Percentiles rank a stretch among this genome's conserved stretches.
Conservation (phyloP, 208 protist genomes). For the Trypanosoma avium region DNA sequence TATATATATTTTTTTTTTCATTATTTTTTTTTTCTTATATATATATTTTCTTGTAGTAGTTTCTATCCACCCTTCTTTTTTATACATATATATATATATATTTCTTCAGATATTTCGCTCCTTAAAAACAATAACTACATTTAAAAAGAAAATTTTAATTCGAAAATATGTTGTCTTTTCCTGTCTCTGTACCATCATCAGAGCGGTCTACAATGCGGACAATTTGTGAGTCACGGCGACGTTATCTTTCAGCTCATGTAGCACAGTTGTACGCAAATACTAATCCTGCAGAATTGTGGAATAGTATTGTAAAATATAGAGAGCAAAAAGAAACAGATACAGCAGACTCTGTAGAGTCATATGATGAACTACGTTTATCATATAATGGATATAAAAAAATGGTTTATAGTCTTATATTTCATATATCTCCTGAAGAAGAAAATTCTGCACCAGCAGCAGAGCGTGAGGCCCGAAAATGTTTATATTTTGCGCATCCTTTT, state of each 20-base stretch:
- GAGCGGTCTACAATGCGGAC: constrained; percentile 33
- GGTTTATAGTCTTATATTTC: constrained; percentile 79
- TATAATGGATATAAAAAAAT: constrained; percentile 71
- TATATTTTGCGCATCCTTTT: constrained; percentile 87
- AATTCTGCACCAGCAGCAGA: constrained; percentile 23
- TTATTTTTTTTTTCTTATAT: background rate
- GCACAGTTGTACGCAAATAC: constrained; percentile 58
- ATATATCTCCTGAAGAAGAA: constrained; percentile 47
- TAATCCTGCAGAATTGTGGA: constrained; percentile 74
- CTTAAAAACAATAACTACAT: too few relatives aligned
- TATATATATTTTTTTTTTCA: constrained; percentile 1
- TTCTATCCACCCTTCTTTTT: too few relatives aligned
- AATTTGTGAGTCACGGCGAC: constrained; percentile 48
- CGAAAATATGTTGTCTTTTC: constrained; percentile 28
- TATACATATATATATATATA: too few relatives aligned
- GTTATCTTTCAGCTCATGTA: constrained; percentile 48
- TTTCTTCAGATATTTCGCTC: too few relatives aligned
- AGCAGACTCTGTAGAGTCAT: constrained; percentile 42
- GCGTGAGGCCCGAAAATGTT: constrained; percentile 36
- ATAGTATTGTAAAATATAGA: constrained; percentile 71
- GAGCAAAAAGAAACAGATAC: constrained; percentile 11
- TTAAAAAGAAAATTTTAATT: too few relatives aligned
- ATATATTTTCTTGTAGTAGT: background rate
- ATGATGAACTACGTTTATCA: constrained; percentile 63
- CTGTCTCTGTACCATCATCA: constrained; percentile 10